Evolutionary conservation across 2,329 filamentous ascomycete species (phyloP).

Genomic region (Purpureocillium lavendulum): DNA sequence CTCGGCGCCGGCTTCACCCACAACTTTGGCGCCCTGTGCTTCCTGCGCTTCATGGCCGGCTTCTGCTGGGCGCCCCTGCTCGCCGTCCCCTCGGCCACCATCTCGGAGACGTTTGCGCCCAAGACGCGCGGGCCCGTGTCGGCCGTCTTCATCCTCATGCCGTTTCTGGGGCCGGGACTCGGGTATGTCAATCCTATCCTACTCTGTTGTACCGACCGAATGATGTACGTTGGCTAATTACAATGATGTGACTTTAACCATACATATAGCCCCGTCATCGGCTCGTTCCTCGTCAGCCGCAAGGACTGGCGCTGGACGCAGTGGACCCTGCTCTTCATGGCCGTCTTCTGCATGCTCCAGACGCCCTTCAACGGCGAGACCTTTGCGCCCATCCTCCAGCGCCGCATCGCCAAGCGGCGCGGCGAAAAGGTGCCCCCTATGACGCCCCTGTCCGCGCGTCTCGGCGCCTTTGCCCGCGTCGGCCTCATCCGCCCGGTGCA

Average conservation of each 20-base stretch:
- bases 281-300: constrained; percentile 35
- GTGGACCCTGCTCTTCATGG: constrained; percentile 40
- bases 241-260: too few species aligned
- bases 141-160: constrained; percentile 38
- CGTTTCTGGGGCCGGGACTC: constrained; percentile 43
- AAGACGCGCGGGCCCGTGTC: constrained; percentile 33
- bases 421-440: constrained; percentile 16
- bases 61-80: constrained; percentile 40
- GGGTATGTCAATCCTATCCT: too few species aligned
- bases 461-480: constrained; percentile 28
- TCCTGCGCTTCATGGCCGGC: constrained; percentile 49
- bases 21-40: constrained; percentile 39
- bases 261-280: constrained; percentile 33
- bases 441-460: constrained; percentile 14
- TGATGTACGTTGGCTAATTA: background rate
- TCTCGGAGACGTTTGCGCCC: constrained; percentile 38
- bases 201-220: too few species aligned
- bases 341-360: constrained; percentile 24
- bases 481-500: constrained; percentile 42
- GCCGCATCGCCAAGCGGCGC: constrained; percentile 26
- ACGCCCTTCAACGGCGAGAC: constrained; percentile 42
- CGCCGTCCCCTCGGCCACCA: constrained; percentile 38
- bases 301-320: constrained; percentile 47
- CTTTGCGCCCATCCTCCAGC: constrained; percentile 42
- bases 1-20: constrained; percentile 44